Conservation (phyloP, 2,329 filamentous ascomycete species). For the Verruconis gallopava region DNA sequence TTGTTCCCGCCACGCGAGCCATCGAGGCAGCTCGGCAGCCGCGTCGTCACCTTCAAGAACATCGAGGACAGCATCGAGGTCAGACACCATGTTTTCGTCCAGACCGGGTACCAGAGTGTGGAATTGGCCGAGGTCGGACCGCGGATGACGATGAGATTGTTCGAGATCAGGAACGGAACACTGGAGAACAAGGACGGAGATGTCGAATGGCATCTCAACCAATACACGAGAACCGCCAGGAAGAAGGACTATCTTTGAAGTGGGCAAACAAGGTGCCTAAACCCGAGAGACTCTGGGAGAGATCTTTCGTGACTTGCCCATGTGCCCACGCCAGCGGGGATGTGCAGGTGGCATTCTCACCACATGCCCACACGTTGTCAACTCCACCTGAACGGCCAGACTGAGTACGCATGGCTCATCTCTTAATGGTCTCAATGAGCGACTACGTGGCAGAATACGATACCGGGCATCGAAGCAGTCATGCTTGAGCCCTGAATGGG, state of each 20-base stretch:
- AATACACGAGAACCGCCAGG: conserved; percentile 82
- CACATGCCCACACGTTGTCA: too few species aligned
- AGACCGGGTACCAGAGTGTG: conserved; percentile 79
- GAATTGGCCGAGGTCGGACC: conserved; percentile 84
- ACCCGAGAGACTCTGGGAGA: too few species aligned
- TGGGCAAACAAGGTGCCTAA: too few species aligned
- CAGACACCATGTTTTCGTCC: conserved; percentile 85
- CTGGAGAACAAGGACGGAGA: conserved; percentile 86
- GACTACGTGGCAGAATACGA: too few species aligned
- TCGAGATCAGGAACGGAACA: conserved; percentile 84
- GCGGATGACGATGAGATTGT: conserved; percentile 91
- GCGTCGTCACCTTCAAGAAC: conserved; percentile 89
- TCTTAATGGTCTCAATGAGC: too few species aligned
- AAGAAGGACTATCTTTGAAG: conserved; percentile 89
- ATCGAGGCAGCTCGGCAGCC: conserved; percentile 67
- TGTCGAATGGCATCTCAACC: conserved; percentile 89
- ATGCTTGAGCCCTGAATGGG: too few species aligned
- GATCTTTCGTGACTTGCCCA: too few species aligned
- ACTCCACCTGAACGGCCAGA: too few species aligned
- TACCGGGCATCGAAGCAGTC: too few species aligned
- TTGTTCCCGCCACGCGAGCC: conserved; percentile 82
- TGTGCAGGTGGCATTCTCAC: too few species aligned
- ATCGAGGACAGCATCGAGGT: conserved; percentile 82
- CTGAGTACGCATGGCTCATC: too few species aligned
- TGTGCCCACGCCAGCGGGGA: too few species aligned